A percentile compares a stretch with the other conserved stretches of the same genome.
Conservation (phyloP, 2,329 filamentous ascomycete genomes). For the Fusarium aywerte region DNA sequence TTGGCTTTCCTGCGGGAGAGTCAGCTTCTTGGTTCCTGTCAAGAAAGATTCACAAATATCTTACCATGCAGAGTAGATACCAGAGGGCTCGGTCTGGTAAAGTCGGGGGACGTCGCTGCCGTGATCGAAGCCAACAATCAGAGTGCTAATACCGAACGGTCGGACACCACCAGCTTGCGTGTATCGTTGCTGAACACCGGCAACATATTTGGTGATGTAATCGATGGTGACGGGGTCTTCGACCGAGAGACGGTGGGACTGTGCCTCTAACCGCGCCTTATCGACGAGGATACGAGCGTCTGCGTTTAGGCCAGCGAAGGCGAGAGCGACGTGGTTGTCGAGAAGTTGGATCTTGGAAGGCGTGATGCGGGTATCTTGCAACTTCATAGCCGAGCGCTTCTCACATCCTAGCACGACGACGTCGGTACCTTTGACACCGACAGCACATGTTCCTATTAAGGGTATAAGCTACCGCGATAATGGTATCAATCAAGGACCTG, state of each 20-base stretch:
- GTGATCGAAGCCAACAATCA: slow-evolving; percentile 98
- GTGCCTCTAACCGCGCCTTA: slow-evolving; percentile 96
- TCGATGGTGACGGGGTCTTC: slow-evolving; percentile 98
- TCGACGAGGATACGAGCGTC: slow-evolving; percentile 98
- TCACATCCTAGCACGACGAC: slow-evolving; percentile 98
- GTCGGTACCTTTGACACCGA: slow-evolving; percentile 94
- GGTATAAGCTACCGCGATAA: slow-evolving; percentile 30
- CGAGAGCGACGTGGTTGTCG: slow-evolving; percentile 95
- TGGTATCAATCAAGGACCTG: neutral
- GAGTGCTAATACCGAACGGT: slow-evolving; percentile 97
- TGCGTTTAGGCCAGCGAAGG: slow-evolving; percentile 96
- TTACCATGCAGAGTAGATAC: slow-evolving; percentile 98
- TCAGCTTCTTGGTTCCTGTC: slow-evolving; percentile 19
- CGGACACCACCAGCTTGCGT: slow-evolving; percentile 98
- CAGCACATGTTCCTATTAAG: slow-evolving; percentile 86
- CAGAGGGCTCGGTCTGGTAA: slow-evolving; percentile 99
- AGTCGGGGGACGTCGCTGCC: slow-evolving; percentile 88
- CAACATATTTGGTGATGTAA: slow-evolving; percentile 99
- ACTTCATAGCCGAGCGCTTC: slow-evolving; percentile 98
- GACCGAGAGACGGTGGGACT: slow-evolving; percentile 95
- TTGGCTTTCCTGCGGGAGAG: slow-evolving; percentile 86
- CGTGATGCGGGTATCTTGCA: slow-evolving; percentile 98
- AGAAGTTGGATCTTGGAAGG: slow-evolving; percentile 98
- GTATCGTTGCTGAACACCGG: slow-evolving; percentile 97
- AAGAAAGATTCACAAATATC: slow-evolving; percentile 43